Conservation (phyloP, 2,329 filamentous ascomycete genomes). For the Hypoxylon sp. region DNA sequence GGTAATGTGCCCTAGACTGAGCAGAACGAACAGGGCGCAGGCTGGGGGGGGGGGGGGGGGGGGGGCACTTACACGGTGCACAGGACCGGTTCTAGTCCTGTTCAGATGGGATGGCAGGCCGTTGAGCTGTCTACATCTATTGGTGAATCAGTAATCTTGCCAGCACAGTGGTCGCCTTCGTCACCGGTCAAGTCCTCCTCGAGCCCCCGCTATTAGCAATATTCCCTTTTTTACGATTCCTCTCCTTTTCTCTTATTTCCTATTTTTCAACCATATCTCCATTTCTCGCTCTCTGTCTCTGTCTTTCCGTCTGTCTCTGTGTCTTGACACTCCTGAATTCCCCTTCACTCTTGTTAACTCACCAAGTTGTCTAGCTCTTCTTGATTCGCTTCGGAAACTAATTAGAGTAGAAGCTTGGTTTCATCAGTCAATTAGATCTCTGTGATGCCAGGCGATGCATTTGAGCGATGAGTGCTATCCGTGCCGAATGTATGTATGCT, state of each 20-base stretch:
- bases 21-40: conserved; percentile 12
- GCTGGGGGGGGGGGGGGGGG: too few species aligned
- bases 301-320: not conserved
- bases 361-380: not conserved
- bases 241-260: not conserved
- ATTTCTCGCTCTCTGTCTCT: too few species aligned
- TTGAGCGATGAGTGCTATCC: not conserved
- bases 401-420: not conserved
- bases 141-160: conserved; percentile 21
- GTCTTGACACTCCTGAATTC: not conserved
- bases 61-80: conserved; percentile 14
- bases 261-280: too few species aligned
- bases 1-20: not conserved
- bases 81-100: conserved; percentile 3
- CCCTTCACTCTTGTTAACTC: too few species aligned
- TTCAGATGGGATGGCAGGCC: conserved; percentile 3
- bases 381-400: not conserved
- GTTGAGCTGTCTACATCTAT: conserved; percentile 2
- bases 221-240: not conserved
- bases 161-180: conserved; percentile 19
- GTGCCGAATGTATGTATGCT: conserved; percentile 15
- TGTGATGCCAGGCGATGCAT: too few species aligned
- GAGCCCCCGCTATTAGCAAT: not conserved
- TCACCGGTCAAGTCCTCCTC: conserved; percentile 6
- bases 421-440: not conserved